Evolutionary conservation across 352 stramenopile species (phyloP).

Genomic region (Pythium coloratum): DNA sequence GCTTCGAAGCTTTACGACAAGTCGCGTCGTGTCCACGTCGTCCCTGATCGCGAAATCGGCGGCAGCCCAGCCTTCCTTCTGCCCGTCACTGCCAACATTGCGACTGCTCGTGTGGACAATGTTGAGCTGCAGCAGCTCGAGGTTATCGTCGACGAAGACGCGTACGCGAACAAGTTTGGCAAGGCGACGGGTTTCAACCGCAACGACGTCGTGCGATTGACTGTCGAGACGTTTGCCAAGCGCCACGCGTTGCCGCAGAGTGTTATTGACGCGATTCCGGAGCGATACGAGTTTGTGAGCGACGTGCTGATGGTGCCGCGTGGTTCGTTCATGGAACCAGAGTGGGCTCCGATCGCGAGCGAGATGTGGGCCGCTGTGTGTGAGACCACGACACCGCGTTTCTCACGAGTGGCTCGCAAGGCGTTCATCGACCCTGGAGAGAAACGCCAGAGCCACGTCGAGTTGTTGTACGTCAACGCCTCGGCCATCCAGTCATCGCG

Average conservation of each 20-base stretch:
- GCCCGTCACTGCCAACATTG: slow-evolving; percentile 51
- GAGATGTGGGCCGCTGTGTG: slow-evolving; percentile 75
- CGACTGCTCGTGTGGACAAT: slow-evolving; percentile 25
- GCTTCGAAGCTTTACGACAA: slow-evolving; percentile 72
- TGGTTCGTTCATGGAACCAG: slow-evolving; percentile 55
- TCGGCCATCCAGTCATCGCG: slow-evolving; percentile 38
- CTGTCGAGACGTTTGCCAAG: slow-evolving; percentile 51
- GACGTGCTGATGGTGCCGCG: slow-evolving; percentile 74
- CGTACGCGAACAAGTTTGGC: slow-evolving; percentile 74
- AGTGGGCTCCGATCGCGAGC: slow-evolving; percentile 52
- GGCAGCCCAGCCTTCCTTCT: slow-evolving; percentile 53
- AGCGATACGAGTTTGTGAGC: slow-evolving; percentile 78
- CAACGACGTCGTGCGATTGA: slow-evolving; percentile 68
- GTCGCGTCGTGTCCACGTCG: slow-evolving; percentile 61
- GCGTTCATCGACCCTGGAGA: slow-evolving; percentile 76
- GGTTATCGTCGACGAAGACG: slow-evolving; percentile 54
- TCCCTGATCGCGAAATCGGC: slow-evolving; percentile 23
- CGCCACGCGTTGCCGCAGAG: slow-evolving; percentile 38
- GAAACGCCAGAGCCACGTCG: slow-evolving; percentile 78
- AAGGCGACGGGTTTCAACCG: slow-evolving; percentile 70
- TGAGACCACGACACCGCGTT: slow-evolving; percentile 41
- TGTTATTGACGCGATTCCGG: slow-evolving; percentile 31
- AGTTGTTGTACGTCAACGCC: slow-evolving; percentile 64
- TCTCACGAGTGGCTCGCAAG: slow-evolving; percentile 79
- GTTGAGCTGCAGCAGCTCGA: slow-evolving; percentile 39